phyloP scores from a whole-genome alignment of 2,329 filamentous ascomycete genomes.

The Aspergillus neotritici region DNA sequence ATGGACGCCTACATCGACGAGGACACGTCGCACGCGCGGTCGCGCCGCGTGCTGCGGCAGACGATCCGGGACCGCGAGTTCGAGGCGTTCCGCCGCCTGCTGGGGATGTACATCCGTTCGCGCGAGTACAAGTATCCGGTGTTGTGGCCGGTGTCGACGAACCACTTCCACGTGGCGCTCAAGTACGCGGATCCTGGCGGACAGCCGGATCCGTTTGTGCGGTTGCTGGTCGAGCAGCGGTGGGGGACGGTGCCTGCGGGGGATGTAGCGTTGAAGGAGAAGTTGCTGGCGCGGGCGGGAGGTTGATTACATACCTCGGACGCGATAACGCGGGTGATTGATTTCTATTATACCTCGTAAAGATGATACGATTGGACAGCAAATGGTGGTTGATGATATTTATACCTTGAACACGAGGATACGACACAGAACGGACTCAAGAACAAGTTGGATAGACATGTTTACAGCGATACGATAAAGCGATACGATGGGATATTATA shows the following conservation, averaged over 20 bases:
- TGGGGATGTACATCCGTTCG: slow-evolving; percentile 27
- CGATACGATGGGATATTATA: no score
- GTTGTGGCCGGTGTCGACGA: slow-evolving; percentile 30
- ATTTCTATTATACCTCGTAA: neutral
- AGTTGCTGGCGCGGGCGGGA: slow-evolving; percentile 20
- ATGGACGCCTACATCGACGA: slow-evolving; percentile 35
- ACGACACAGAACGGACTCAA: no score
- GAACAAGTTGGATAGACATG: neutral
- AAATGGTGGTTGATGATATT: no score
- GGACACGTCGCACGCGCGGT: slow-evolving; percentile 24
- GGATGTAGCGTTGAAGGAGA: slow-evolving; percentile 18
- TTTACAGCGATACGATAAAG: no score
- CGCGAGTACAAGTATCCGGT: slow-evolving; percentile 28
- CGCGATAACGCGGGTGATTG: neutral
- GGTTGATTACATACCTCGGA: neutral
- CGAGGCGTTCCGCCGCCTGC: slow-evolving; percentile 27
- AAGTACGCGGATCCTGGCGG: slow-evolving; percentile 19
- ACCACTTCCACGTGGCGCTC: slow-evolving; percentile 28
- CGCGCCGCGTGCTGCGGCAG: slow-evolving; percentile 26
- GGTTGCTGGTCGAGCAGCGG: slow-evolving; percentile 25
- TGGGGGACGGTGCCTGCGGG: slow-evolving; percentile 27
- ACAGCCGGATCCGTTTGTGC: slow-evolving; percentile 31
- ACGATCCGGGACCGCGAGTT: slow-evolving; percentile 33
- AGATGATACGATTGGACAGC: no score
- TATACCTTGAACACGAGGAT: neutral